phyloP scores from a whole-genome alignment of 108 stramenopile genomes.

The Mediolabrus comicus region DNA sequence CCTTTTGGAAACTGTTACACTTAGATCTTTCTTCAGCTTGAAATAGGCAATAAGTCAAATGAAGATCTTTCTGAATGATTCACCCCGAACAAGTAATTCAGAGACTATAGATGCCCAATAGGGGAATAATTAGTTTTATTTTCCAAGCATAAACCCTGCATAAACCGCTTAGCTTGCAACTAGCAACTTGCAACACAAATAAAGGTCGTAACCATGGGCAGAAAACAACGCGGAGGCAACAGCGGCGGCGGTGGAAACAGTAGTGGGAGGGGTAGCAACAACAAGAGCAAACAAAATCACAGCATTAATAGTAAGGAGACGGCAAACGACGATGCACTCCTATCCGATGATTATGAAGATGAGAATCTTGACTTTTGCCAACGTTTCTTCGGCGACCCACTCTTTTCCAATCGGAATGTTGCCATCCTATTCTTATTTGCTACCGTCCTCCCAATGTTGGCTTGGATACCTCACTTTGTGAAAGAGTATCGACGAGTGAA shows the following conservation, averaged over 20 bases:
- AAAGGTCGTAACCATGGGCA: background rate
- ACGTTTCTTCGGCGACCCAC: constrained; percentile 45
- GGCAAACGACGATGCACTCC: background rate
- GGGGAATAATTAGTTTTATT: too few species aligned
- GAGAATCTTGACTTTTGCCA: constrained; percentile 33
- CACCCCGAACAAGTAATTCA: too few species aligned
- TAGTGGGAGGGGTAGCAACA: background rate
- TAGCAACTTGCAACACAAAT: background rate
- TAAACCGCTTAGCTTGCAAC: too few species aligned
- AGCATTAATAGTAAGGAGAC: background rate
- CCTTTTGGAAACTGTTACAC: too few species aligned
- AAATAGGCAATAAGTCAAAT: too few species aligned
- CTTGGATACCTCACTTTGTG: constrained; percentile 40
- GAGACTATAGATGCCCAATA: too few species aligned
- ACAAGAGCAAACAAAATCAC: background rate
- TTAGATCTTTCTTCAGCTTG: too few species aligned
- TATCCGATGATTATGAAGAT: background rate
- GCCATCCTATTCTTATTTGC: constrained; percentile 26
- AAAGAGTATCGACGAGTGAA: constrained; percentile 9
- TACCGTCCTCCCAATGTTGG: constrained; percentile 31
- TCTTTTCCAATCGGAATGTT: constrained; percentile 43
- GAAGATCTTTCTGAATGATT: too few species aligned
- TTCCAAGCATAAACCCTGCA: too few species aligned
- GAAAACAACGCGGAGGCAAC: background rate
- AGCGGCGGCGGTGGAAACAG: too few species aligned